Percentiles rank a stretch among this genome's conserved stretches.
These are phyloP conservation scores for Yarrowia porcina DNA, from an alignment of 805 yeast species.

Conservation along the genomic window DNA sequence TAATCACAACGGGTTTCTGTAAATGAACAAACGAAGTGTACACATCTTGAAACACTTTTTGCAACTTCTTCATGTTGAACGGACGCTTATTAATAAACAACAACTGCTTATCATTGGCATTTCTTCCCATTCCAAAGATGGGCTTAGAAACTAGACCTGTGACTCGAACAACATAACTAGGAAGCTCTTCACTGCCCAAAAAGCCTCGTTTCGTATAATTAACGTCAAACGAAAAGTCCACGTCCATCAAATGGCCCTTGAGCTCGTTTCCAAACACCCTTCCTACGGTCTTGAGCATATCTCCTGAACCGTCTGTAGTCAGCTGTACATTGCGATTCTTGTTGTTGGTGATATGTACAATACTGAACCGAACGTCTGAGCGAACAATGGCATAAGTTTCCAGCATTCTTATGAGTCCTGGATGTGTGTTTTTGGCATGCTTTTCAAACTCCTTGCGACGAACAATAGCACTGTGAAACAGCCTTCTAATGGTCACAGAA, in stretches of 20 bases:
- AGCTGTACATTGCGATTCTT: conserved; percentile 55
- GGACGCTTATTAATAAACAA: conserved; percentile 77
- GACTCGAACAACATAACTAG: conserved; percentile 32
- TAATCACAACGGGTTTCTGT: conserved; percentile 68
- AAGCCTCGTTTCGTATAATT: not conserved
- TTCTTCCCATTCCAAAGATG: conserved; percentile 75
- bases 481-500: conserved; percentile 49
- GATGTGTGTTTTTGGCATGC: conserved; percentile 66
- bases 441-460: conserved; percentile 69
- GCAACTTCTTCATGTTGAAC: conserved; percentile 51
- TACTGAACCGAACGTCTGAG: conserved; percentile 55
- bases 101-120: conserved; percentile 70
- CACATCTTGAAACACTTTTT: conserved; percentile 64
- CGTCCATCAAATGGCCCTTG: conserved; percentile 52
- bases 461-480: conserved; percentile 77
- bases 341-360: conserved; percentile 47
- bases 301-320: conserved; percentile 52
- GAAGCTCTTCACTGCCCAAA: not conserved
- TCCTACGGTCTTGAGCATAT: conserved; percentile 56
- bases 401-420: conserved; percentile 58
- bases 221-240: conserved; percentile 41
- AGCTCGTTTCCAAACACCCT: conserved; percentile 70
- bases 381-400: conserved; percentile 67
- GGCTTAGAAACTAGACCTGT: conserved; percentile 70
- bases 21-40: conserved; percentile 68